These are phyloP conservation scores for Salvia splendens DNA, from an alignment of 257 asterid species.

Conservation along the genomic window DNA sequence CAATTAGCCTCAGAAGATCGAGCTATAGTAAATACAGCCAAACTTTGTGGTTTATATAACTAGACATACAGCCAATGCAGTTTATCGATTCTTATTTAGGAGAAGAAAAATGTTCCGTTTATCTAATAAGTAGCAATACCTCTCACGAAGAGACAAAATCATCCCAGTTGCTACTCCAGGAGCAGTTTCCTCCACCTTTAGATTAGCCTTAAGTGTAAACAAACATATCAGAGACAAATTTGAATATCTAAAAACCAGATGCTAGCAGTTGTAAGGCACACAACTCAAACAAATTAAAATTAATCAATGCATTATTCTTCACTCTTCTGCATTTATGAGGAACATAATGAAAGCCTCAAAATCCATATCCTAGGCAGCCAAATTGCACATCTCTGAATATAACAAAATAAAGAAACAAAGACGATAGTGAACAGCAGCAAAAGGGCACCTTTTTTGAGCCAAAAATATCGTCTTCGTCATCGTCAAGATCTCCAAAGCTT, in stretches of 20 bases:
- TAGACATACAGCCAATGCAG: neutral
- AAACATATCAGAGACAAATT: slow-evolving; percentile 23
- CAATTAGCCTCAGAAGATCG: slow-evolving; percentile 13
- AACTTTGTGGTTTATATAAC: neutral
- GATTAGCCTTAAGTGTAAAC: slow-evolving; percentile 45
- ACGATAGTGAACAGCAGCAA: neutral
- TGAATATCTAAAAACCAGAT: slow-evolving; percentile 12
- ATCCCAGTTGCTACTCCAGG: slow-evolving; percentile 91
- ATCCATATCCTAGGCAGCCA: neutral
- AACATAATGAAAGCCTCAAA: neutral
- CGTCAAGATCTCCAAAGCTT: slow-evolving; percentile 78
- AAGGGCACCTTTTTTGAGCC: slow-evolving; percentile 75
- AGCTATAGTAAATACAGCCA: neutral
- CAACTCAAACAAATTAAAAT: slow-evolving; percentile 20
- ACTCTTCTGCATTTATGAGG: neutral
- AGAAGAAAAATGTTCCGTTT: neutral
- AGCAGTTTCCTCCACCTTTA: slow-evolving; percentile 83
- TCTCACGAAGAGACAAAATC: slow-evolving; percentile 91
- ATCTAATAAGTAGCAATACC: slow-evolving; percentile 43
- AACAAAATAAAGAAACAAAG: neutral
- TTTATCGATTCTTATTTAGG: neutral
- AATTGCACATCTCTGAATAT: neutral
- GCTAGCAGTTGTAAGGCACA: slow-evolving; percentile 2
- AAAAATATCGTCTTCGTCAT: slow-evolving; percentile 90
- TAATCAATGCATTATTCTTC: too few relatives aligned